Evolutionary conservation across 2,329 filamentous ascomycete genomes (phyloP).

Genomic region (Ophiobolus disseminans): DNA sequence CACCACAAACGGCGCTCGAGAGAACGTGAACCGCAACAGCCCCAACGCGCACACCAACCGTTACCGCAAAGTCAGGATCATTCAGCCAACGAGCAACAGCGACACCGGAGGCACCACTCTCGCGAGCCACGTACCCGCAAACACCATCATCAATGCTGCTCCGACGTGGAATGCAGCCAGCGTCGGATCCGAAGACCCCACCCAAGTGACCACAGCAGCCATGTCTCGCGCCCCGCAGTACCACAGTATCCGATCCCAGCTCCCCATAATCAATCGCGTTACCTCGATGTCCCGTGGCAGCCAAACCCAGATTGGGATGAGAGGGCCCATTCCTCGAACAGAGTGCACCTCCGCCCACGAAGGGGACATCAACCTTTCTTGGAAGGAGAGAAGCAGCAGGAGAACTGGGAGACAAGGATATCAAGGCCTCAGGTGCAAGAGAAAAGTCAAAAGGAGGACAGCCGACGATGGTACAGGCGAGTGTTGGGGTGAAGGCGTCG

Average conservation of each 20-base stretch:
- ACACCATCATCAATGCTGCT: neutral
- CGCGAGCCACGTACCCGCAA: neutral
- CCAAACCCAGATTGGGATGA: neutral
- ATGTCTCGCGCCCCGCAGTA: neutral
- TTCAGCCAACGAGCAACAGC: neutral
- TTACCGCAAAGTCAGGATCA: neutral
- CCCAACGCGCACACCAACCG: slow-evolving; percentile 5
- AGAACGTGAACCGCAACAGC: slow-evolving; percentile 9
- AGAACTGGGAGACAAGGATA: neutral
- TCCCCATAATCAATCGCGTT: neutral
- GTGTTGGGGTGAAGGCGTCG: neutral
- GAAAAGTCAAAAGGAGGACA: neutral
- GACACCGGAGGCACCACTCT: neutral
- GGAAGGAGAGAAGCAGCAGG: neutral
- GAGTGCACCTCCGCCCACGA: neutral
- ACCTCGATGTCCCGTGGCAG: neutral
- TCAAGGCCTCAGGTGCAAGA: too few relatives aligned
- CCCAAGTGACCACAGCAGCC: neutral
- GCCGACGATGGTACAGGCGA: neutral
- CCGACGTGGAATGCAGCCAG: neutral
- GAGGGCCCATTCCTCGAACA: neutral
- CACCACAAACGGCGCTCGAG: slow-evolving; percentile 10
- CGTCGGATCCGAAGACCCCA: neutral
- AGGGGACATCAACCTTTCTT: neutral
- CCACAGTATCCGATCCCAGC: slow-evolving; percentile 4